phyloP scores from a whole-genome alignment of 2,329 filamentous ascomycete species.

The Rachicladosporium sp. region DNA sequence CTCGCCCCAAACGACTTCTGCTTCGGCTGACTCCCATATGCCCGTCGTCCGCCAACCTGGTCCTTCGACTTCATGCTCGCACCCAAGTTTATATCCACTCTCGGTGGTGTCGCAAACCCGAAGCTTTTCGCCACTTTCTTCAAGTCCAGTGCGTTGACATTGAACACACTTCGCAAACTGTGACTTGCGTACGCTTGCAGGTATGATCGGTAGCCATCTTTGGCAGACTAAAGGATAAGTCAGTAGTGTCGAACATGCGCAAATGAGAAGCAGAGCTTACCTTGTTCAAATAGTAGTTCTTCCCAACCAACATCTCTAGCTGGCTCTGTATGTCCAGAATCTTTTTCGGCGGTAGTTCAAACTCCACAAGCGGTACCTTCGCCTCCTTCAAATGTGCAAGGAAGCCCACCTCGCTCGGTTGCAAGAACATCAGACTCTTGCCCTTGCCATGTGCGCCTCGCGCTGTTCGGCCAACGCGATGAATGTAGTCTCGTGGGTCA shows the following conservation, averaged over 20 bases:
- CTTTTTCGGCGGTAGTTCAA: slow-evolving; percentile 86
- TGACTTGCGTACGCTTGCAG: slow-evolving; percentile 90
- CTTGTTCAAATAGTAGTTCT: slow-evolving; percentile 97
- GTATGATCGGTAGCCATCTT: slow-evolving; percentile 73
- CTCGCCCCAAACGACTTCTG: slow-evolving; percentile 28
- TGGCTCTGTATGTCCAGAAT: slow-evolving; percentile 69
- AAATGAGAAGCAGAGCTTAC: slow-evolving; percentile 23
- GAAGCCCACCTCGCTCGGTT: slow-evolving; percentile 87
- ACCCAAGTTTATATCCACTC: slow-evolving; percentile 67
- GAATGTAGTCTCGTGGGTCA: slow-evolving; percentile 64
- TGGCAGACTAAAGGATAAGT: slow-evolving; percentile 39
- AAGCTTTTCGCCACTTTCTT: slow-evolving; percentile 77
- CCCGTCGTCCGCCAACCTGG: slow-evolving; percentile 48
- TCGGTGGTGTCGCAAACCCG: slow-evolving; percentile 63
- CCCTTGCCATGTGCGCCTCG: slow-evolving; percentile 74
- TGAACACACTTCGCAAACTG: slow-evolving; percentile 69
- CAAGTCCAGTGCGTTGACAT: slow-evolving; percentile 72
- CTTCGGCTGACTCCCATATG: slow-evolving; percentile 67
- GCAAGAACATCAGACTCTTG: slow-evolving; percentile 81
- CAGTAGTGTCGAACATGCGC: neutral
- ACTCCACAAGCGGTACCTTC: slow-evolving; percentile 86
- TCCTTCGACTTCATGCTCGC: slow-evolving; percentile 65
- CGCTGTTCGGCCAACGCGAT: slow-evolving; percentile 90
- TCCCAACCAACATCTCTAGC: slow-evolving; percentile 82
- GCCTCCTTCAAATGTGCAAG: slow-evolving; percentile 82